Evolutionary conservation across 768 basidiomycete genomes (phyloP).

Genomic region (Suillus bovinus): DNA sequence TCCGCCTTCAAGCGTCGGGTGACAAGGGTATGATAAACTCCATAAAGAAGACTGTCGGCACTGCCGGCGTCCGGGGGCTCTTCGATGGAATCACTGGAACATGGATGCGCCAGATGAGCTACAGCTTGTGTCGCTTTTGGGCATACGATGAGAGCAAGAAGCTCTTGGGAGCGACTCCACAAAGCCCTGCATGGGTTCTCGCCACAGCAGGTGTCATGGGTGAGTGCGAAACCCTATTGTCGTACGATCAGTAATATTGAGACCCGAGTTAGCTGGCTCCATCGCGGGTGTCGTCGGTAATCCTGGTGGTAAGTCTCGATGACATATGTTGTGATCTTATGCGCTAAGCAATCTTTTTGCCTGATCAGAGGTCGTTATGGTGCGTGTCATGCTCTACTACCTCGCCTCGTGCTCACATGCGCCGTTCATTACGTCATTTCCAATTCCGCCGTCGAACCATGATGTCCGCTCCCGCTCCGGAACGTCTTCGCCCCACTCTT

Average conservation of each 20-base stretch:
- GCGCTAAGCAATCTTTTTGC: slow-evolving; percentile 1
- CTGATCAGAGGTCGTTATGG: slow-evolving; percentile 73
- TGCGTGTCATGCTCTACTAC: slow-evolving; percentile 14
- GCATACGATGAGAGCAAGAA: slow-evolving; percentile 92
- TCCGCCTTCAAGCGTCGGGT: slow-evolving; percentile 87
- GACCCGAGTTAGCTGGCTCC: slow-evolving; percentile 58
- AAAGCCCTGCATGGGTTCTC: slow-evolving; percentile 79
- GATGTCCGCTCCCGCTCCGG: slow-evolving; percentile 1
- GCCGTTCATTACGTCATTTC: slow-evolving; percentile 5
- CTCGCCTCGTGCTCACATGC: slow-evolving; percentile 9
- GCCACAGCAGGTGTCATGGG: slow-evolving; percentile 85
- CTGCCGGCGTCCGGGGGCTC: slow-evolving; percentile 71
- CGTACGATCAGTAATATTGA: neutral
- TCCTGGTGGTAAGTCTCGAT: slow-evolving; percentile 61
- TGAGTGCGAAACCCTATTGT: slow-evolving; percentile 37
- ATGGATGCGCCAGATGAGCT: slow-evolving; percentile 90
- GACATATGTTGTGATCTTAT: neutral
- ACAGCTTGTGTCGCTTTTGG: slow-evolving; percentile 92
- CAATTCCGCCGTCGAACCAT: slow-evolving; percentile 8
- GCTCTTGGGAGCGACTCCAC: slow-evolving; percentile 62
- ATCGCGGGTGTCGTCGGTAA: slow-evolving; percentile 90
- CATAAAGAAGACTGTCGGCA: slow-evolving; percentile 78
- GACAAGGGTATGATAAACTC: slow-evolving; percentile 90
- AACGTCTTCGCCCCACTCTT: neutral
- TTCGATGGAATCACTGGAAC: slow-evolving; percentile 89